A percentile compares a stretch with the other conserved stretches of the same genome.
Evolutionary conservation across 2,329 filamentous ascomycete species (phyloP).

Genomic region (Diaporthe citrichinensis): DNA sequence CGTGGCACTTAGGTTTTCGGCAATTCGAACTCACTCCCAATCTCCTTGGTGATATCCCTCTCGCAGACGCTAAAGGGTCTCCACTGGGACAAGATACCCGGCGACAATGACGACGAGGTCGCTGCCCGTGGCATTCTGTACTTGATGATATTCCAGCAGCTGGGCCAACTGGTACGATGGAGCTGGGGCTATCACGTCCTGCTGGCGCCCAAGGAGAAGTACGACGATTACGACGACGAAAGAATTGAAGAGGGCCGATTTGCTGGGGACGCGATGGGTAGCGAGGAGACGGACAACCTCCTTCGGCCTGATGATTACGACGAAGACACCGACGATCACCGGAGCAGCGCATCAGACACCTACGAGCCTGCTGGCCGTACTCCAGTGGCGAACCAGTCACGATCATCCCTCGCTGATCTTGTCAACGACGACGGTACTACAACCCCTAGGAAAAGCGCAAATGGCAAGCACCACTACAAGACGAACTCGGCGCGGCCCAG

Average conservation of each 20-base stretch:
- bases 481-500: constrained; percentile 38
- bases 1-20: constrained; percentile 78
- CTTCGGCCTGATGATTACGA: constrained; percentile 62
- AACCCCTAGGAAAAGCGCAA: constrained; percentile 50
- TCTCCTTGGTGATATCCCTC: constrained; percentile 93
- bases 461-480: constrained; percentile 49
- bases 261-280: constrained; percentile 59
- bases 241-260: constrained; percentile 72
- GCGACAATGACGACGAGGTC: constrained; percentile 96
- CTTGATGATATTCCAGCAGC: constrained; percentile 95
- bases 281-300: constrained; percentile 61
- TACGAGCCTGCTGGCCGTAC: constrained; percentile 71
- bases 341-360: constrained; percentile 56
- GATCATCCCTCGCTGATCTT: constrained; percentile 58
- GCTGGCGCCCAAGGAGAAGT: constrained; percentile 85
- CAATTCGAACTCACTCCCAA: constrained; percentile 97
- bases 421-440: constrained; percentile 21
- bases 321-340: constrained; percentile 54
- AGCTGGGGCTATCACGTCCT: constrained; percentile 98
- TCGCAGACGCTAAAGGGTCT: constrained; percentile 92
- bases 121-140: constrained; percentile 95
- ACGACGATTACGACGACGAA: constrained; percentile 73
- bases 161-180: constrained; percentile 95
- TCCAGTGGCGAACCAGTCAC: constrained; percentile 65
- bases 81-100: constrained; percentile 92